These are phyloP conservation scores for Abrus precatorius DNA, from an alignment of 306 rosid genomes.

Conservation along the genomic window DNA sequence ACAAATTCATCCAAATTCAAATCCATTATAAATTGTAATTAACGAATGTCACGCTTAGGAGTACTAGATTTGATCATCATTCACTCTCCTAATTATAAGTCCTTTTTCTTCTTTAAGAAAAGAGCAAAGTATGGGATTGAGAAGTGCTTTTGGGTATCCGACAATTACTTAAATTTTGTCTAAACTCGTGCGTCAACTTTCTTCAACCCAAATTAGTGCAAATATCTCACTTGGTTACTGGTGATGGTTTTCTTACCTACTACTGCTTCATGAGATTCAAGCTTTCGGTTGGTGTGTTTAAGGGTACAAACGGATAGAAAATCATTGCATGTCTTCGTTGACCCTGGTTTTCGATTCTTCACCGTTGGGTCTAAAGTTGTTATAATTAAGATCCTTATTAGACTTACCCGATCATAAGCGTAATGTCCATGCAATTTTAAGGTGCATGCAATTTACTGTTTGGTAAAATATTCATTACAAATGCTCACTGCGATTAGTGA, in stretches of 20 bases:
- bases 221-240: constrained; percentile 33
- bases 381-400: constrained; percentile 17
- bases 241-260: constrained; percentile 20
- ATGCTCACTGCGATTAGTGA: background rate
- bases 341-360: constrained; percentile 23
- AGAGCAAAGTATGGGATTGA: constrained; percentile 26
- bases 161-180: constrained; percentile 54
- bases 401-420: background rate
- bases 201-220: constrained; percentile 48
- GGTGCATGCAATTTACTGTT: background rate
- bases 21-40: constrained; percentile 11
- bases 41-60: constrained; percentile 49
- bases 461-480: background rate
- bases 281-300: constrained; percentile 22
- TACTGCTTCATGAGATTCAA: background rate
- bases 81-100: constrained; percentile 31
- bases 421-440: background rate
- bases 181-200: constrained; percentile 54
- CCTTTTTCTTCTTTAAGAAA: constrained; percentile 28
- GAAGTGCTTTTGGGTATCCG: constrained; percentile 47
- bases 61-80: constrained; percentile 22
- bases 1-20: constrained; percentile 5
- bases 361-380: constrained; percentile 40
- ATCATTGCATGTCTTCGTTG: constrained; percentile 44
- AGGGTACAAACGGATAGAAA: constrained; percentile 35